Conservation (phyloP, 2,329 filamentous ascomycete genomes). For the Ophiostoma sp. region DNA sequence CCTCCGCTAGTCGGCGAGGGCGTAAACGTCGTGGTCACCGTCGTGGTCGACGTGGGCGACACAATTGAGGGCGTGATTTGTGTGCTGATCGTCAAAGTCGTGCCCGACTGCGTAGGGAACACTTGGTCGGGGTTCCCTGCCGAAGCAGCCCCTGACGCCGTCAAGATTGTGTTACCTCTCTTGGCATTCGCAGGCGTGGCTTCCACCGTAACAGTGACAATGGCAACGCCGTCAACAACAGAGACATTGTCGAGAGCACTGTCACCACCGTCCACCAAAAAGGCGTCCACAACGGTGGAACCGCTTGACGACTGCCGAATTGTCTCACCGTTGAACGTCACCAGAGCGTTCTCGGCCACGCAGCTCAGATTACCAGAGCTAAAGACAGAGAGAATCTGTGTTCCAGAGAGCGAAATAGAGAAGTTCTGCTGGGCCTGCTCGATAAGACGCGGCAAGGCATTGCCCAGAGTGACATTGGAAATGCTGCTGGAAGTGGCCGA, state of each 20-base stretch:
- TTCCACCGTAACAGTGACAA: slow-evolving; percentile 29
- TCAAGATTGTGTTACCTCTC: slow-evolving; percentile 33
- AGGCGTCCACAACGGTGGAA: slow-evolving; percentile 34
- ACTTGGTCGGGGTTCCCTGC: neutral
- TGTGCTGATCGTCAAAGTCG: slow-evolving; percentile 35
- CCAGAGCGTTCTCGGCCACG: slow-evolving; percentile 79
- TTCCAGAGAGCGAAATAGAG: slow-evolving; percentile 70
- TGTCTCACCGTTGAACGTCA: slow-evolving; percentile 71
- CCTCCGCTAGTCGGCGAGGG: neutral
- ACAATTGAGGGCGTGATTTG: slow-evolving; percentile 31
- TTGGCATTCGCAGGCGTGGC: neutral
- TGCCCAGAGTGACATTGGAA: slow-evolving; percentile 75
- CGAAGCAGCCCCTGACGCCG: slow-evolving; percentile 31
- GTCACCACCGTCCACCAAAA: slow-evolving; percentile 12
- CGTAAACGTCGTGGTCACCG: slow-evolving; percentile 32
- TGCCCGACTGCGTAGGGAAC: slow-evolving; percentile 38
- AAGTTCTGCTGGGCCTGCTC: slow-evolving; percentile 65
- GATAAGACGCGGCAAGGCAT: slow-evolving; percentile 74
- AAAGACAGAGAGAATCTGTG: slow-evolving; percentile 72
- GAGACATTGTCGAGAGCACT: neutral
- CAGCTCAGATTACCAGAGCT: slow-evolving; percentile 76
- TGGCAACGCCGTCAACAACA: slow-evolving; percentile 22
- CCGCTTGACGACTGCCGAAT: slow-evolving; percentile 38
- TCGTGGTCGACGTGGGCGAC: slow-evolving; percentile 34
- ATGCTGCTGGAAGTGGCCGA: slow-evolving; percentile 41